A percentile compares a stretch with the other conserved stretches of the same genome.
These are phyloP conservation scores for Eragrostis tef DNA, from an alignment of 202 grass and related monocot species.

Conservation along the genomic window DNA sequence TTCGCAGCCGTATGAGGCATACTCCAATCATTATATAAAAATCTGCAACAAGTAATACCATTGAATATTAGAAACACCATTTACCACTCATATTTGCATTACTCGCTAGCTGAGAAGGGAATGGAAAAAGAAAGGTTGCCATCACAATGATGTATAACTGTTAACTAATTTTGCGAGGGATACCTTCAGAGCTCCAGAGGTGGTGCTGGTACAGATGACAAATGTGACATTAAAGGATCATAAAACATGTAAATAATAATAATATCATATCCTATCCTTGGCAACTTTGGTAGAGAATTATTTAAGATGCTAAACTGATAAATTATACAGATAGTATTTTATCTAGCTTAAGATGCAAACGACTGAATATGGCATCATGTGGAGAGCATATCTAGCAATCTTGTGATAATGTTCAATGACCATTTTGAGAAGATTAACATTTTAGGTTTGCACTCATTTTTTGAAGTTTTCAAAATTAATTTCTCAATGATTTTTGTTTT, in stretches of 20 bases:
- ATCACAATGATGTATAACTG: too few species aligned
- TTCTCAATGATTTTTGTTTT: not conserved
- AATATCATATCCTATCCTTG: not conserved
- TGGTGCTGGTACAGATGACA: too few species aligned
- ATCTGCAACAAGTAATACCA: slow-evolving; percentile 53
- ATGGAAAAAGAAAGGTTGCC: too few species aligned
- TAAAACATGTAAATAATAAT: too few species aligned
- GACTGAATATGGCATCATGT: not conserved
- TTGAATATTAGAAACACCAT: slow-evolving; percentile 6
- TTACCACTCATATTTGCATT: not conserved
- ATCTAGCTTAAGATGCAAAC: not conserved
- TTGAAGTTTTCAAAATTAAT: not conserved
- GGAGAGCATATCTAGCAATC: not conserved
- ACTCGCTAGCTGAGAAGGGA: too few species aligned
- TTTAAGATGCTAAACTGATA: not conserved
- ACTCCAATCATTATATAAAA: slow-evolving; percentile 81
- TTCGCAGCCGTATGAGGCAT: slow-evolving; percentile 82
- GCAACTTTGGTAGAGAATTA: not conserved
- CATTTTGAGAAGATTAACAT: slow-evolving; percentile 6
- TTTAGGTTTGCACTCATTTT: not conserved
- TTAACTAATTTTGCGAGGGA: too few species aligned
- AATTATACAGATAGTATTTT: not conserved
- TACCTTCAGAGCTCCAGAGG: too few species aligned
- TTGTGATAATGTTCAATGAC: not conserved
- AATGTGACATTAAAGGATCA: too few species aligned